Evolutionary conservation across 495 filamentous ascomycete species (phyloP).

Genomic region (Tuber indicum): DNA sequence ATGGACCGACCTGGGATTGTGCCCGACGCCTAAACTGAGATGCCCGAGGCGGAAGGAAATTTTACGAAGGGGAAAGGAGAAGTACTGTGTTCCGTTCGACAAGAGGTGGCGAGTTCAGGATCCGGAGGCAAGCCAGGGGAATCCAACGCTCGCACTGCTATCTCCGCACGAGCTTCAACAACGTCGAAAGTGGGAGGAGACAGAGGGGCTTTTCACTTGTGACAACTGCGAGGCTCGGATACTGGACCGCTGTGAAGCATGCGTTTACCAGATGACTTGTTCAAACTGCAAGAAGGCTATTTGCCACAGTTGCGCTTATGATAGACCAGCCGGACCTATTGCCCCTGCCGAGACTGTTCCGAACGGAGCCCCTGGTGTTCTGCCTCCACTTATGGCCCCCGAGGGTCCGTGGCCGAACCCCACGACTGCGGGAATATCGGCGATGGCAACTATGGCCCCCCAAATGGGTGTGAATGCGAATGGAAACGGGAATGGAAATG

Average conservation of each 20-base stretch:
- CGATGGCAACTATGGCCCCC: neutral
- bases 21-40: slow-evolving; percentile 41
- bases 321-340: slow-evolving; percentile 23
- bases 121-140: slow-evolving; percentile 27
- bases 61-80: slow-evolving; percentile 38
- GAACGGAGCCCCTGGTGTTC: neutral
- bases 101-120: slow-evolving; percentile 36
- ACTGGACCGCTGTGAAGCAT: slow-evolving; percentile 40
- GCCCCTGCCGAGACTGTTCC: neutral
- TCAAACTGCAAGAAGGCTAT: slow-evolving; percentile 37
- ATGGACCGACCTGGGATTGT: slow-evolving; percentile 41
- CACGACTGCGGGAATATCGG: neutral
- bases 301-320: slow-evolving; percentile 39
- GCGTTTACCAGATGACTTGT: slow-evolving; percentile 42
- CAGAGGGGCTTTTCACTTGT: slow-evolving; percentile 30
- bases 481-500: neutral
- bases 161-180: slow-evolving; percentile 27
- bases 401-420: slow-evolving; percentile 9
- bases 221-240: slow-evolving; percentile 38
- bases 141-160: slow-evolving; percentile 28
- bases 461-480: neutral
- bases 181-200: slow-evolving; percentile 30
- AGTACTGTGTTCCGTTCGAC: slow-evolving; percentile 42
- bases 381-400: neutral
- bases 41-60: slow-evolving; percentile 41